Conservation (phyloP, 2,329 filamentous ascomycete genomes). For the Cytospora schulzeri region DNA sequence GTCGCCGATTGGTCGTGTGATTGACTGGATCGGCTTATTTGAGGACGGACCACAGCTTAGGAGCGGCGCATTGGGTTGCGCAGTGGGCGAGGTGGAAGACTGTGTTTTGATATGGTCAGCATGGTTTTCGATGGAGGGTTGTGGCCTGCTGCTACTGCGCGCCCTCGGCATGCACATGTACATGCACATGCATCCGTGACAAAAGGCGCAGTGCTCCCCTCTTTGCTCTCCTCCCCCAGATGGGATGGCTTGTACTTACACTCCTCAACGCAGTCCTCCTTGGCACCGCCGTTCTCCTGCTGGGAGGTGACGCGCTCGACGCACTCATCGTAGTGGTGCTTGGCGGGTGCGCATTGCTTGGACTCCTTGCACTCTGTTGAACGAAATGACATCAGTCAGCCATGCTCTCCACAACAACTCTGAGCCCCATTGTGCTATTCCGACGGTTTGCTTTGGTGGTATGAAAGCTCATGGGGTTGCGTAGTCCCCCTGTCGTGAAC, state of each 20-base stretch:
- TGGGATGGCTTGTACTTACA: constrained; percentile 65
- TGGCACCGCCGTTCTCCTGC: constrained; percentile 70
- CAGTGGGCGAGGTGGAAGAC: constrained; percentile 99
- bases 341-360: constrained; percentile 78
- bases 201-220: not conserved
- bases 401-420: not conserved
- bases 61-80: constrained; percentile 87
- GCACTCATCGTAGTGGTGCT: constrained; percentile 99
- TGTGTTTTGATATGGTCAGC: constrained; percentile 41
- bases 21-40: constrained; percentile 63
- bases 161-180: not conserved
- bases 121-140: not conserved
- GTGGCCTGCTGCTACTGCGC: not conserved
- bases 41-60: constrained; percentile 91
- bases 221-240: constrained; percentile 3
- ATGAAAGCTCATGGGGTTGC: not conserved
- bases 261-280: constrained; percentile 98
- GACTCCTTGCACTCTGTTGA: constrained; percentile 86
- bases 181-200: not conserved
- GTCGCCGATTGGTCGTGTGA: constrained; percentile 4
- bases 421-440: not conserved
- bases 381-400: constrained; percentile 23
- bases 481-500: not conserved
- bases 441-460: not conserved
- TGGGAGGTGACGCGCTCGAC: constrained; percentile 83